phyloP scores from a whole-genome alignment of 768 basidiomycete genomes.

The Macrolepiota albuminosa region DNA sequence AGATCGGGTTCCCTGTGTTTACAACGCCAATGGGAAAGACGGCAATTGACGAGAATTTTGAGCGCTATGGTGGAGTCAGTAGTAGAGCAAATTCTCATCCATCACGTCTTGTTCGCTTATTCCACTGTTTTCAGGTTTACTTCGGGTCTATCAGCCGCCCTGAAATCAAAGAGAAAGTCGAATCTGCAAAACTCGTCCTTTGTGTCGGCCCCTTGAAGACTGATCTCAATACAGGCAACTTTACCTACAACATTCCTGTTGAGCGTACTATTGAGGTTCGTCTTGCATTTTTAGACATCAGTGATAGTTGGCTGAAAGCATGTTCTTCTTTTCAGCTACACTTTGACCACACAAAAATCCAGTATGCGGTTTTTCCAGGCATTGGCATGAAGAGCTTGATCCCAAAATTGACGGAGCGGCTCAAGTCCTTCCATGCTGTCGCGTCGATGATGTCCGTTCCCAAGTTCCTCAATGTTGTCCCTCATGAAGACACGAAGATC shows the following conservation, averaged over 20 bases:
- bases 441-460: conserved; percentile 45
- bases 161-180: conserved; percentile 64
- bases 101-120: background rate
- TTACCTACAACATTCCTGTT: conserved; percentile 66
- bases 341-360: conserved; percentile 35
- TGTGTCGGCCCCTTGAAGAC: conserved; percentile 66
- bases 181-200: conserved; percentile 69
- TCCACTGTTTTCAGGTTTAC: conserved; percentile 48
- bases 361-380: conserved; percentile 41
- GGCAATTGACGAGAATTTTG: conserved; percentile 59
- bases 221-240: conserved; percentile 89
- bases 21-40: conserved; percentile 81
- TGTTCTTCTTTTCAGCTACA: conserved; percentile 48
- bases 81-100: conserved; percentile 20
- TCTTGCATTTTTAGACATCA: background rate
- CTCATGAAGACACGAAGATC: conserved; percentile 39
- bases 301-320: background rate
- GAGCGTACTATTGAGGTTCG: conserved; percentile 59
- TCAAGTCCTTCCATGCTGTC: conserved; percentile 34
- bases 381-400: conserved; percentile 76
- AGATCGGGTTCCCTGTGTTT: conserved; percentile 71
- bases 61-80: conserved; percentile 77
- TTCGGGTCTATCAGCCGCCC: conserved; percentile 68
- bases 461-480: conserved; percentile 36
- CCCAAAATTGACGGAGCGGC: conserved; percentile 59